phyloP scores from a whole-genome alignment of 2,329 filamentous ascomycete species.

The Cladosporium sp. region DNA sequence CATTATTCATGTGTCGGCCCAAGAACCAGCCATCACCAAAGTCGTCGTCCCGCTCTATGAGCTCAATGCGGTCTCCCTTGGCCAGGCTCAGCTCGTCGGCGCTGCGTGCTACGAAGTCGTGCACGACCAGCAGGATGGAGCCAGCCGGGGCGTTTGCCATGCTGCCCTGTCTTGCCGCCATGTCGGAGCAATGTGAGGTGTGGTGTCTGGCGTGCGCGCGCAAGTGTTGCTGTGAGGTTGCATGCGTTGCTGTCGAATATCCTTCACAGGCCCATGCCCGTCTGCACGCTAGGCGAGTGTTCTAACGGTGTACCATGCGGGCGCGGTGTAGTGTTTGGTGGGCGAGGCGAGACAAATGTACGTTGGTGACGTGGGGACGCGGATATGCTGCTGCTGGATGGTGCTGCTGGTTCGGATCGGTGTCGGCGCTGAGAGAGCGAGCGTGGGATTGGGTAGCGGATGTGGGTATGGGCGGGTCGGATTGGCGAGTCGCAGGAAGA shows the following conservation, averaged over 20 bases:
- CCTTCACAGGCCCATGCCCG: slow-evolving; percentile 10
- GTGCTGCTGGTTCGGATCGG: not conserved
- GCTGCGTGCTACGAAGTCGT: slow-evolving; percentile 89
- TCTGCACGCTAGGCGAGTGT: slow-evolving; percentile 16
- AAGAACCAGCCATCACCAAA: slow-evolving; percentile 82
- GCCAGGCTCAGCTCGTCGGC: slow-evolving; percentile 87
- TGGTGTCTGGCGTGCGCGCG: not conserved
- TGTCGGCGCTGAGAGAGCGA: not conserved
- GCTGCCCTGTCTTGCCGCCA: slow-evolving; percentile 29
- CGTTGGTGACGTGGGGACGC: slow-evolving; percentile 15
- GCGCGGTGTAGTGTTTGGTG: not conserved
- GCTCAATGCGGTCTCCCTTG: slow-evolving; percentile 80
- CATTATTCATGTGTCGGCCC: slow-evolving; percentile 70
- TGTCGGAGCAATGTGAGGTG: slow-evolving; percentile 8
- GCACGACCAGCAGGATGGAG: slow-evolving; percentile 63
- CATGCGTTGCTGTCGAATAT: not conserved
- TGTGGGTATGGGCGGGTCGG: not conserved
- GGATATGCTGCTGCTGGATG: not conserved
- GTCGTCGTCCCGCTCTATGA: slow-evolving; percentile 83
- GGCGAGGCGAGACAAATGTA: slow-evolving; percentile 15
- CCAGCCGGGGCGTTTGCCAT: slow-evolving; percentile 34
- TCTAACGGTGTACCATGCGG: slow-evolving; percentile 17
- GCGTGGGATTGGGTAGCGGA: not conserved
- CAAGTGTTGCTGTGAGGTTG: not conserved
- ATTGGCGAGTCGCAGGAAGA: not conserved